Base-by-base conservation (phyloP, 179 eudicot genomes). In the Patellifolia procumbens region DNA sequence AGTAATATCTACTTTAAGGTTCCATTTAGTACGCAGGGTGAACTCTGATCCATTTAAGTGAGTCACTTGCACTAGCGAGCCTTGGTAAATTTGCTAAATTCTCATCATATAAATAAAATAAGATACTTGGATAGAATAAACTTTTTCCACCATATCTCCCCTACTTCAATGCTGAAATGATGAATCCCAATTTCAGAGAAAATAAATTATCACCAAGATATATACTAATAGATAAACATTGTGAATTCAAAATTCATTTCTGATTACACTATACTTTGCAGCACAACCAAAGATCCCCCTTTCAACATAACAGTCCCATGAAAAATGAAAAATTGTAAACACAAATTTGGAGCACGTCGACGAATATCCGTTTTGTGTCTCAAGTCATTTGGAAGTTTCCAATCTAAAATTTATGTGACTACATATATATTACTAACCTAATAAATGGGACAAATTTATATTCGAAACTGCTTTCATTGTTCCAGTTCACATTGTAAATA, bases 391-490 rank as follows among this genome's bases (percentile, higher is more conserved):
- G n/a, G n/a, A n/a, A n/a, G n/a, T n/a, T n/a, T n/a, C n/a, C n/a
- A n/a, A n/a, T n/a, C n/a, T n/a, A n/a, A n/a, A n/a, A n/a, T n/a
- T n/a, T n/a, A n/a, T n/a, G n/a, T n/a, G n/a, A n/a, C n/a, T n/a
- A n/a, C n/a, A n/a, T n/a, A n/a, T n/a, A n/a, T n/a, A n/a, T 24
- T 51, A 4, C 20, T 20, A 19, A 51, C 56, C 56, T 20, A 19
- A 19, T 16, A n/a, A 53, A 53, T 2, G 3, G 5, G 37, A 29
- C n/a, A n/a, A 59, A 22, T 9, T 10, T 31, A 53, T 8, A 39
- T 11, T 42, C 35, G n/a, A 39, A 76, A 19, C 28, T 66, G 55
- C 52, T 68, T 64, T 16, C 78, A 46, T 43, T 28, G 29, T 16
- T 1, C 43, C 51, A 34, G 29, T 72, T 5, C 37, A 37, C 13